Evolutionary conservation across 305 asterid species (phyloP).

Genomic region (Fraxinus angustifolia): DNA sequence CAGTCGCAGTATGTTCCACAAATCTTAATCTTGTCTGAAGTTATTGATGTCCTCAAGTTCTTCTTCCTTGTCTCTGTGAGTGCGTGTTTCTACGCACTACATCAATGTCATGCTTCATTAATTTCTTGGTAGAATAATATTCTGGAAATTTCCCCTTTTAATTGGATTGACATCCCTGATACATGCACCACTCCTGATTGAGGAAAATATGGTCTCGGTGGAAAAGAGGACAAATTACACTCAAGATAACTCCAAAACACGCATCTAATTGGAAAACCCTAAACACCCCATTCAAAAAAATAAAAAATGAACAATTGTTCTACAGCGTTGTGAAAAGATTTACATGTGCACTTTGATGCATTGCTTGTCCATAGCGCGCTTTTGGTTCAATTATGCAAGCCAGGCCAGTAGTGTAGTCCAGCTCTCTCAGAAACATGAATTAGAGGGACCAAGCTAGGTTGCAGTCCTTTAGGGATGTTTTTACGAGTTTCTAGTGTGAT

Average conservation of each 20-base stretch:
- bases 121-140: background rate
- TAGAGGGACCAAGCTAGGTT: background rate
- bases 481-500: background rate
- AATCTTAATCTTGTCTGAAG: background rate
- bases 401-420: background rate
- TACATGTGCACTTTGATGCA: background rate
- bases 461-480: background rate
- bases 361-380: background rate
- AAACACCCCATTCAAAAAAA: background rate
- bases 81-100: background rate
- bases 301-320: background rate
- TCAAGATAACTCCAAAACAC: background rate
- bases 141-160: background rate
- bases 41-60: background rate
- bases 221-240: background rate
- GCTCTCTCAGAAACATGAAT: background rate
- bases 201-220: background rate
- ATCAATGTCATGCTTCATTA: constrained; percentile 2
- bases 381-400: background rate
- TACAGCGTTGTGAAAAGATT: background rate
- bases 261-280: background rate
- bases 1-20: constrained; percentile 40
- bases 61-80: constrained; percentile 4
- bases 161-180: background rate
- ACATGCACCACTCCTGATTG: background rate